Evolutionary conservation across 345 rosid species (phyloP), one percentile per base, ranked within the genome.

Genomic region (Adansonia digitata): DNA sequence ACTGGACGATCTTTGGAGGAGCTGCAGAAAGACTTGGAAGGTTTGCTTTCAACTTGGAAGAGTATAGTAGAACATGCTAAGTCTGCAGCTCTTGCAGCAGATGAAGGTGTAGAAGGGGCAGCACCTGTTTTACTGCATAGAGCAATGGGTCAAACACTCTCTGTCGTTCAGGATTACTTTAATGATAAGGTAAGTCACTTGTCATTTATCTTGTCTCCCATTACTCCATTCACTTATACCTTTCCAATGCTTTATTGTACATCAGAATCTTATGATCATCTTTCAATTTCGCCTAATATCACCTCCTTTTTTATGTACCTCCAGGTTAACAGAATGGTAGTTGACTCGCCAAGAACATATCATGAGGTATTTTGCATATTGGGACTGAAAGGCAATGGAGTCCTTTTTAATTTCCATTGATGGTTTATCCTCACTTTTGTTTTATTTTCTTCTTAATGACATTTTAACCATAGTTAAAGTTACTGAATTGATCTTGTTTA

Each of bases 81-180:
- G 82, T 91, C 97, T 78, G 84, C 97, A 39, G 87, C 99, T 75
- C 98, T 92, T 81, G 98, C 99, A 69, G 94, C 98, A 62, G 98
- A 92, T 83, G 95, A 90, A 89, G 97, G 99, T 66, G 88, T 91
- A 70, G 93, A 92, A 78, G 98, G 97, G 62, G 94, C 99, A 39
- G 76, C 91, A 77, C 99, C 98, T 53, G 91, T 83, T 74, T 84
- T 94, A 73, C 81, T 94, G 74, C 98, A 94, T 83, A 86, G 93
- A 83, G 97, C 99, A 64, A 92, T 91, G 98, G 99, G 89, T 78
- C 97, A 94, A 89, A 94, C 98, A 6, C 93, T 94, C 74, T 92
- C 98, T 53, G 92, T 94, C 83, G 99, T 91, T 52, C 99, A 90
- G 85, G 99, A 92, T 84, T 91, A 92, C 83, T 94, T 94, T 77